Evolutionary conservation across 768 basidiomycete genomes (phyloP).

Genomic region (Pisolithus marmoratus): DNA sequence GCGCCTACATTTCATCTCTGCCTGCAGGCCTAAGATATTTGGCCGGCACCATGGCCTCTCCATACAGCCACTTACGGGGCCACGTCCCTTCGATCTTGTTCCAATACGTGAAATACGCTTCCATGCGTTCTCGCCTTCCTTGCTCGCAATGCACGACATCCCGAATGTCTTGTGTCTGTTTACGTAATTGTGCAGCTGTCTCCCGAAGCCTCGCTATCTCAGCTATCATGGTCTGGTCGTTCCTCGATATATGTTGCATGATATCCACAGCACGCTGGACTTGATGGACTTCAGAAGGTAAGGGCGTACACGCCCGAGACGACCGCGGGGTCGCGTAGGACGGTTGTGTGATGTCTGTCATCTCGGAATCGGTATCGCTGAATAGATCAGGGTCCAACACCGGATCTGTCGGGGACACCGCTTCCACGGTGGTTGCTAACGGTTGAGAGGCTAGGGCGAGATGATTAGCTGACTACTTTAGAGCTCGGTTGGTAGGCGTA

Average conservation of each 20-base stretch:
- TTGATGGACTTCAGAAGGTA: conserved; percentile 8
- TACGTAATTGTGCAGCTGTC: conserved; percentile 14
- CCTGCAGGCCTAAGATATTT: conserved; percentile 2
- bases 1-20: background rate
- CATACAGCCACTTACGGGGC: conserved; percentile 21
- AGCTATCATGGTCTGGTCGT: conserved; percentile 13
- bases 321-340: conserved; percentile 19
- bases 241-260: conserved; percentile 19
- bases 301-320: conserved; percentile 18
- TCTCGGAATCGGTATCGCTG: conserved; percentile 19
- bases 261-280: conserved; percentile 20
- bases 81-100: conserved; percentile 17
- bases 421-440: background rate
- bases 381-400: conserved; percentile 9
- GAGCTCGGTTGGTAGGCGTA: background rate
- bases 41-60: conserved; percentile 1
- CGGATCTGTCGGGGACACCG: background rate
- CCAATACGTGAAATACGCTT: conserved; percentile 24
- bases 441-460: background rate
- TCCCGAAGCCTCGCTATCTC: conserved; percentile 8
- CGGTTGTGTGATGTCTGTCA: conserved; percentile 14
- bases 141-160: conserved; percentile 17
- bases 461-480: background rate
- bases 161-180: conserved; percentile 18
- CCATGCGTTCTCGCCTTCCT: conserved; percentile 22